phyloP scores from a whole-genome alignment of 176 grass and related monocot genomes.

The Eremochloa ophiuroides region DNA sequence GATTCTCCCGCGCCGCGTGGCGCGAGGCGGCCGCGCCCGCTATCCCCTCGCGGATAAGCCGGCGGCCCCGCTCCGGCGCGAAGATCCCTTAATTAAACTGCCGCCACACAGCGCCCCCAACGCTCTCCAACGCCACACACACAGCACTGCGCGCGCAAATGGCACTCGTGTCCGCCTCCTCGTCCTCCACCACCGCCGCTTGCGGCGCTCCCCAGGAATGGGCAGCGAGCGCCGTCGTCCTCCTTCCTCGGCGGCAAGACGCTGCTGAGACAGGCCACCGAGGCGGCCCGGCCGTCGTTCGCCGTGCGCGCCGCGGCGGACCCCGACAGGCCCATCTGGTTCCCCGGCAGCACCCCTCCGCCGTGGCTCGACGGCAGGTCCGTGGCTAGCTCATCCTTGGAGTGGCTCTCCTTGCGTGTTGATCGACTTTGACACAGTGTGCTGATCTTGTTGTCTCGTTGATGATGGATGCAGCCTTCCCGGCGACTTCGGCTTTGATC shows the following conservation, averaged over 20 bases:
- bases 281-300: constrained; percentile 40
- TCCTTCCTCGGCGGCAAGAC: constrained; percentile 60
- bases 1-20: constrained; percentile 80
- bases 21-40: constrained; percentile 32
- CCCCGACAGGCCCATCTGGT: constrained; percentile 83
- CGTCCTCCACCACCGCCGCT: constrained; percentile 82
- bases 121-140: not conserved
- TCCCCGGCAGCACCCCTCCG: constrained; percentile 94
- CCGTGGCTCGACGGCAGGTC: constrained; percentile 97
- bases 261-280: constrained; percentile 37
- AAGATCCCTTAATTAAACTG: constrained; percentile 63
- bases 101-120: constrained; percentile 15
- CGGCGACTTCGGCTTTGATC: constrained; percentile 95
- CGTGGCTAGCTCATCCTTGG: not conserved
- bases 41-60: constrained; percentile 58
- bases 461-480: constrained; percentile 66
- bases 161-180: constrained; percentile 70
- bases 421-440: constrained; percentile 6
- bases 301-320: constrained; percentile 51
- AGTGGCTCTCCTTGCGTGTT: not conserved
- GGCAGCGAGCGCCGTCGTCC: constrained; percentile 21
- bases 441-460: not conserved
- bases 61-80: constrained; percentile 27
- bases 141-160: constrained; percentile 11
- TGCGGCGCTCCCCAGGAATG: constrained; percentile 60